These are phyloP conservation scores for Coemansia sp. DNA, from an alignment of 192 early-diverging fungal genomes.

Conservation along the genomic window DNA sequence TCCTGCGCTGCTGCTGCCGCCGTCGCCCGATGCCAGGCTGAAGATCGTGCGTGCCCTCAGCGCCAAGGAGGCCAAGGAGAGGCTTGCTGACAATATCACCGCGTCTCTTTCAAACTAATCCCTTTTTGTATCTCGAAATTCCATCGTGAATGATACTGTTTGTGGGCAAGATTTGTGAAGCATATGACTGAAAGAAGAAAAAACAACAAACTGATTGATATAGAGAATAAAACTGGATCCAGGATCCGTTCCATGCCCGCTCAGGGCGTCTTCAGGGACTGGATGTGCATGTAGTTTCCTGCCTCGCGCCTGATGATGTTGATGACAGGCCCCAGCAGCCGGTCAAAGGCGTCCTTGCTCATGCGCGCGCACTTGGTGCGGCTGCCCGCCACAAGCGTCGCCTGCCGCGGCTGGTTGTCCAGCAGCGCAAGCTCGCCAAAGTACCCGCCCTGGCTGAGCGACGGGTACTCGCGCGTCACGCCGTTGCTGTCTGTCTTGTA, in stretches of 20 bases:
- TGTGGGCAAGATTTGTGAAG: too few relatives aligned
- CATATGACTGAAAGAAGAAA: conserved; percentile 3
- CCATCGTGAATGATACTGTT: too few relatives aligned
- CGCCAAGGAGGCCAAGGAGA: conserved; percentile 32
- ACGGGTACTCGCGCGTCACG: conserved; percentile 70
- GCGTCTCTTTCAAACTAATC: not conserved
- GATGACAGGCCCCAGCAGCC: conserved; percentile 90
- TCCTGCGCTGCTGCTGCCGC: conserved; percentile 2
- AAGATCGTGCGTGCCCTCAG: conserved; percentile 30
- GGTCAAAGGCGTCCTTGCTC: conserved; percentile 93
- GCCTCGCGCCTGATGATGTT: conserved; percentile 96
- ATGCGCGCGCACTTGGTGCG: conserved; percentile 93
- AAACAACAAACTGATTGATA: not conserved
- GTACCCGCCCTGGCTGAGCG: conserved; percentile 82
- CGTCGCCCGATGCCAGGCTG: conserved; percentile 28
- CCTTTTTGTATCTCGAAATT: too few relatives aligned
- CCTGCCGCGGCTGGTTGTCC: conserved; percentile 91
- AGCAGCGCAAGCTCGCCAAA: conserved; percentile 98
- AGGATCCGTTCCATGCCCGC: too few relatives aligned
- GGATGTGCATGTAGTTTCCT: conserved; percentile 75
- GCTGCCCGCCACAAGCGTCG: conserved; percentile 83
- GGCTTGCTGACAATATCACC: conserved; percentile 23
- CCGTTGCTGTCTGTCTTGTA: conserved; percentile 79
- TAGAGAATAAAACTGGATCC: not conserved
- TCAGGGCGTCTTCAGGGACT: conserved; percentile 36